Evolutionary conservation across 2,329 filamentous ascomycete species (phyloP).

Genomic region (Dothidotthia symphoricarpi): DNA sequence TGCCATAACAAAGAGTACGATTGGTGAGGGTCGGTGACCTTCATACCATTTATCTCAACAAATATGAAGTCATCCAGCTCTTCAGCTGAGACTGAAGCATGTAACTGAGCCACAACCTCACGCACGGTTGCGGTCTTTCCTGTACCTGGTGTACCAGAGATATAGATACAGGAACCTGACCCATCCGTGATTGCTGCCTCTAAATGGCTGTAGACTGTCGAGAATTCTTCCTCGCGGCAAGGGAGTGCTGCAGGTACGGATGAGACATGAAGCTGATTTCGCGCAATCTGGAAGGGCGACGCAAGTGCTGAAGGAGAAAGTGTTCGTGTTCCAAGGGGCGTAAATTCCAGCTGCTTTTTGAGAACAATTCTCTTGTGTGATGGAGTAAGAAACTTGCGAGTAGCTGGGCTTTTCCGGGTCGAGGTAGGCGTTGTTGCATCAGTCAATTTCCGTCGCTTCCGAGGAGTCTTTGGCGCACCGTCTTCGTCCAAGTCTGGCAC

Average conservation of each 20-base stretch:
- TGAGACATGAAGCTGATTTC: constrained; percentile 86
- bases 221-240: constrained; percentile 89
- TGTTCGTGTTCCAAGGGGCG: constrained; percentile 83
- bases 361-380: constrained; percentile 68
- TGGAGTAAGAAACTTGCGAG: constrained; percentile 60
- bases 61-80: constrained; percentile 98
- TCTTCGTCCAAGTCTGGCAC: constrained; percentile 44
- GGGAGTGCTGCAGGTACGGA: constrained; percentile 86
- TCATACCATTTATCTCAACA: constrained; percentile 99
- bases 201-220: constrained; percentile 86
- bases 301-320: constrained; percentile 74
- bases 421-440: constrained; percentile 48
- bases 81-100: constrained; percentile 81
- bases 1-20: constrained; percentile 96
- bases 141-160: constrained; percentile 96
- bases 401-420: constrained; percentile 46
- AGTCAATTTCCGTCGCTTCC: constrained; percentile 50
- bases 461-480: constrained; percentile 45
- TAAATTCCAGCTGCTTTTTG: constrained; percentile 92
- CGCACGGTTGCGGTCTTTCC: constrained; percentile 97
- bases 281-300: constrained; percentile 88
- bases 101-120: constrained; percentile 86
- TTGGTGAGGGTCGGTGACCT: constrained; percentile 96
- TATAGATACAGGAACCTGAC: constrained; percentile 95
- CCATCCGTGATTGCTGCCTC: constrained; percentile 93